Conservation (phyloP, 495 filamentous ascomycete species). For the Astrocystis sublimbata region DNA sequence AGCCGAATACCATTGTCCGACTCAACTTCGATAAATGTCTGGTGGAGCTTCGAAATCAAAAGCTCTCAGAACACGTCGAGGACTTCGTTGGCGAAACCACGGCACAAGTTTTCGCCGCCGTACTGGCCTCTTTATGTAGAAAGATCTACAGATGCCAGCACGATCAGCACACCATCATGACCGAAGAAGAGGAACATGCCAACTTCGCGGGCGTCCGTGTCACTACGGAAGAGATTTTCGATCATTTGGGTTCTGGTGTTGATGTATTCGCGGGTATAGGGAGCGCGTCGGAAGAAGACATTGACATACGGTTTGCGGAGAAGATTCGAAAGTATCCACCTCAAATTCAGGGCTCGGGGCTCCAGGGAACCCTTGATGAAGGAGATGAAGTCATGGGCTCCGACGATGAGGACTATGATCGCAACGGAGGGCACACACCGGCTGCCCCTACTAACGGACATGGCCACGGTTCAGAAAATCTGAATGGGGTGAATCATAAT, state of each 20-base stretch:
- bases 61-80: constrained; percentile 63
- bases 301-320: constrained; percentile 45
- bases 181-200: constrained; percentile 55
- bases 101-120: constrained; percentile 69
- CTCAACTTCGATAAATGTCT: constrained; percentile 84
- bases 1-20: constrained; percentile 65
- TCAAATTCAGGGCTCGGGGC: constrained; percentile 27
- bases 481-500: constrained; percentile 30
- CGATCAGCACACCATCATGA: constrained; percentile 51
- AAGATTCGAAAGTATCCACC: constrained; percentile 39
- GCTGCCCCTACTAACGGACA: constrained; percentile 5
- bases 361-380: constrained; percentile 29
- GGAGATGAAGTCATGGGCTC: constrained; percentile 47
- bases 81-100: constrained; percentile 64
- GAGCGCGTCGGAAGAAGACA: constrained; percentile 38
- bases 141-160: constrained; percentile 64
- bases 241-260: constrained; percentile 46
- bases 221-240: constrained; percentile 51
- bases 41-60: constrained; percentile 76
- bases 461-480: constrained; percentile 2
- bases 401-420: constrained; percentile 45
- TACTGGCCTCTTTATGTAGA: constrained; percentile 69
- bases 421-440: constrained; percentile 22
- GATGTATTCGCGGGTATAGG: constrained; percentile 46
- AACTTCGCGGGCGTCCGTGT: constrained; percentile 32